phyloP scores from a whole-genome alignment of 1,284 basidiomycete species.

The Malassezia caprae region DNA sequence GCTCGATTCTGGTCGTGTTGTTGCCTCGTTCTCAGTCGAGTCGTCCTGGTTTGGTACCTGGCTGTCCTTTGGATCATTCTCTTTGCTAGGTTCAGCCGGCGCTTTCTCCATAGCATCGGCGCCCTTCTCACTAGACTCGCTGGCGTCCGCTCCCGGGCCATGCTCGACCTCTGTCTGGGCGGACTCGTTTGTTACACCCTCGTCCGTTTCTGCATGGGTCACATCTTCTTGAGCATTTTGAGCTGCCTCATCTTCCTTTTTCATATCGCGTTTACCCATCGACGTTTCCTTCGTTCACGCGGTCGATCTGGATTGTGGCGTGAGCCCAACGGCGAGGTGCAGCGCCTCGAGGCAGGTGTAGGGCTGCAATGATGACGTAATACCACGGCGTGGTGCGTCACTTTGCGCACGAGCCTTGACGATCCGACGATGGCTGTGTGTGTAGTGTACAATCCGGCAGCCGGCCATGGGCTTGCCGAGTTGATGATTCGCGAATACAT shows the following conservation, averaged over 20 bases:
- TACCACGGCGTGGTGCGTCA: background rate
- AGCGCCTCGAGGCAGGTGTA: background rate
- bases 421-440: conserved; percentile 2
- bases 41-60: background rate
- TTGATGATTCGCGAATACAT: background rate
- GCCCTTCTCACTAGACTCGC: too few relatives aligned
- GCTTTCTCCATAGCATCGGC: too few relatives aligned
- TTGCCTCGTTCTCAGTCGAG: background rate
- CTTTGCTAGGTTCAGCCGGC: too few relatives aligned
- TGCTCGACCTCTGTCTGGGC: background rate
- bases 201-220: background rate
- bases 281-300: background rate
- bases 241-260: background rate
- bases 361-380: background rate
- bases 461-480: background rate
- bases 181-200: background rate
- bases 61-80: background rate
- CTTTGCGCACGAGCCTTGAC: background rate
- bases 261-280: background rate
- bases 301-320: background rate
- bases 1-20: background rate
- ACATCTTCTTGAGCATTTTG: background rate
- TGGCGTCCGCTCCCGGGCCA: background rate
- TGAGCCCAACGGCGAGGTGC: background rate
- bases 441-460: conserved; percentile 10